Evolutionary conservation across 2,329 filamentous ascomycete genomes (phyloP), one percentile per base, ranked within the genome.

Genomic region (Sclerotinia glacialis): DNA sequence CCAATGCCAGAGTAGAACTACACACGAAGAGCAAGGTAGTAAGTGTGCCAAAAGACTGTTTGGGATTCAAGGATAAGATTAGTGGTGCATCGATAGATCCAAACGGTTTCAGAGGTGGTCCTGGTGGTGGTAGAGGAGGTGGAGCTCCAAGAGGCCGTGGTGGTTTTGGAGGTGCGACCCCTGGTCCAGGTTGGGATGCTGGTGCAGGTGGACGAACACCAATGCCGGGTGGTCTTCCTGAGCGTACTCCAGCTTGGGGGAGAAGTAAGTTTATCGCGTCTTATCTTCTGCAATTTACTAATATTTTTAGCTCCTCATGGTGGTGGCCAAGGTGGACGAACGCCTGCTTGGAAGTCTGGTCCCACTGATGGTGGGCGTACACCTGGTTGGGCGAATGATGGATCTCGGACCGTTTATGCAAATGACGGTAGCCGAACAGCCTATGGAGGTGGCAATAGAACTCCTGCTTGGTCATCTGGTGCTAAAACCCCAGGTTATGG

Each of bases 21-120:
- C 94, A 98, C 76, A 93, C 93, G 7, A 97, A 96, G 81, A 92
- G 89, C 79, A 98, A 97, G 82, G 90, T 91, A 21, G 87, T 98
- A 69, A 93, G 89, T 9, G 86, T 98, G 46, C 85, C 88, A 26
- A 96, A 96, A 76, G 88, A 90, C 14, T 86, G 89, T 67, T 80
- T 99, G n/a, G 86, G 86, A 31, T 90, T 96, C 79, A 93, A 94
- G 78, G 94, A 99, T 81, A 91, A 86, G 69, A 79, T 89, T 65
- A 94, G 90, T 5, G 93, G 93, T 55, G 86, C 88, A 66, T 85
- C 85, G n/a, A 89, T 96, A 69, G 89, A 93, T 71, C 86, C 91
- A 67, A 85, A 85, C 67, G 64, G 64, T 21, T 65, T 65, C 54
- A 37, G 64, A 34, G 54, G 64, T 46, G 64, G 54, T 31, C 78